A percentile compares a stretch with the other conserved stretches of the same genome.
phyloP scores from a whole-genome alignment of 495 filamentous ascomycete genomes.

The Penicillium samsonianum region DNA sequence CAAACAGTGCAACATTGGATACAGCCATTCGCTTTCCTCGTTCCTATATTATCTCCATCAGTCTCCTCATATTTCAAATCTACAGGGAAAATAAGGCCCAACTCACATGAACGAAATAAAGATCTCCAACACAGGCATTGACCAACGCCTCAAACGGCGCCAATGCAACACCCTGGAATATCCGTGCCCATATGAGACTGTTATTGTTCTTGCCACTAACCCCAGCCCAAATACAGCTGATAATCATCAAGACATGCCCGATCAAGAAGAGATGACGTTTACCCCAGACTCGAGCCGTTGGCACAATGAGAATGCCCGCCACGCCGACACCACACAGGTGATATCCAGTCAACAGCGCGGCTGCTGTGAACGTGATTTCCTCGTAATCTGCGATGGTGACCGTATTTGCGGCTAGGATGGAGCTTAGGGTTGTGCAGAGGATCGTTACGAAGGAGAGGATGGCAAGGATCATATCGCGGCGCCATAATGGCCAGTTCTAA shows the following conservation, averaged over 20 bases:
- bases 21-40: constrained; percentile 88
- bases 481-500: constrained; percentile 90
- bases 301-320: constrained; percentile 79
- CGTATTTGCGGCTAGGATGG: constrained; percentile 86
- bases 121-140: constrained; percentile 74
- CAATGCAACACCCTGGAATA: constrained; percentile 73
- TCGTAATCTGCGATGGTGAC: constrained; percentile 67
- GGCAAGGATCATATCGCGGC: constrained; percentile 76
- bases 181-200: constrained; percentile 71
- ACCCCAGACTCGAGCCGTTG: constrained; percentile 86
- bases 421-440: constrained; percentile 76
- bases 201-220: constrained; percentile 62
- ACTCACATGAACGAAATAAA: constrained; percentile 76
- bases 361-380: constrained; percentile 59
- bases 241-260: constrained; percentile 72
- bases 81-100: neutral
- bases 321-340: constrained; percentile 82
- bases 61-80: neutral
- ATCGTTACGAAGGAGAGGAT: constrained; percentile 78
- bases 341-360: constrained; percentile 84
- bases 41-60: constrained; percentile 49
- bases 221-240: constrained; percentile 79
- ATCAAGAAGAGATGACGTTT: constrained; percentile 85
- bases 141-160: constrained; percentile 77
- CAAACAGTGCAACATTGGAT: constrained; percentile 85